A percentile compares a stretch with the other conserved stretches of the same genome.
These are phyloP conservation scores for Cladosporium sp. DNA, from an alignment of 2,329 filamentous ascomycete species.

Conservation along the genomic window DNA sequence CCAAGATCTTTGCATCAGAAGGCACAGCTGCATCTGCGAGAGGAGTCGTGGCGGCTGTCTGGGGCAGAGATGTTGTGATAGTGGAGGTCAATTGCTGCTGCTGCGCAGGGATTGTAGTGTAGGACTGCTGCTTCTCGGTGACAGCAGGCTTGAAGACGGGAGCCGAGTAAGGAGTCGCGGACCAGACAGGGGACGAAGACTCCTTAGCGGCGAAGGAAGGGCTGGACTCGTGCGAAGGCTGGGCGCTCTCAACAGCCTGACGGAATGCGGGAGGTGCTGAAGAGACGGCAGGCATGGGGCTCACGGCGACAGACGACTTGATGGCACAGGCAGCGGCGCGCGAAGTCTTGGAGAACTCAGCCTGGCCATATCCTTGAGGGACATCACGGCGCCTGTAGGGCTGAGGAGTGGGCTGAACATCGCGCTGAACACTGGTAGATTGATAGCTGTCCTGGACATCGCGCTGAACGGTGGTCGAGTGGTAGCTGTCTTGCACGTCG, in stretches of 20 bases:
- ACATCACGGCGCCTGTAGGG: not conserved
- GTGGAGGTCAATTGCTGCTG: not conserved
- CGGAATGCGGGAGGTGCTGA: not conserved
- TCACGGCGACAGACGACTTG: not conserved
- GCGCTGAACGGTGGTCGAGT: not conserved
- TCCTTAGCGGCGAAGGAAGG: not conserved
- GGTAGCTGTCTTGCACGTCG: not conserved
- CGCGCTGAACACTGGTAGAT: not conserved
- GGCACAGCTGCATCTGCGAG: not conserved
- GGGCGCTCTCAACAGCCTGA: not conserved
- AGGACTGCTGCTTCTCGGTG: not conserved
- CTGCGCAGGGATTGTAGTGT: not conserved
- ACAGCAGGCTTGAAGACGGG: not conserved
- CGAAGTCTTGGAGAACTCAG: constrained; percentile 6
- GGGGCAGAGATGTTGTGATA: not conserved
- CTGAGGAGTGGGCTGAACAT: not conserved
- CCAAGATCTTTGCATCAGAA: not conserved
- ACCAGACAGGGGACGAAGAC: not conserved
- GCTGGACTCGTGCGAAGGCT: not conserved
- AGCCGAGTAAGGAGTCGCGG: not conserved
- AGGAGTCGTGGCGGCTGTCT: not conserved
- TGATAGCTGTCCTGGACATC: not conserved
- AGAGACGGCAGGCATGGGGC: not conserved
- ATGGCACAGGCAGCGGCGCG: not conserved
- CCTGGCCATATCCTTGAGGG: constrained; percentile 4